Percentiles rank a stretch among this genome's conserved stretches.
Evolutionary conservation across 2,329 filamentous ascomycete genomes (phyloP).

Genomic region (Aspergillus sp.): DNA sequence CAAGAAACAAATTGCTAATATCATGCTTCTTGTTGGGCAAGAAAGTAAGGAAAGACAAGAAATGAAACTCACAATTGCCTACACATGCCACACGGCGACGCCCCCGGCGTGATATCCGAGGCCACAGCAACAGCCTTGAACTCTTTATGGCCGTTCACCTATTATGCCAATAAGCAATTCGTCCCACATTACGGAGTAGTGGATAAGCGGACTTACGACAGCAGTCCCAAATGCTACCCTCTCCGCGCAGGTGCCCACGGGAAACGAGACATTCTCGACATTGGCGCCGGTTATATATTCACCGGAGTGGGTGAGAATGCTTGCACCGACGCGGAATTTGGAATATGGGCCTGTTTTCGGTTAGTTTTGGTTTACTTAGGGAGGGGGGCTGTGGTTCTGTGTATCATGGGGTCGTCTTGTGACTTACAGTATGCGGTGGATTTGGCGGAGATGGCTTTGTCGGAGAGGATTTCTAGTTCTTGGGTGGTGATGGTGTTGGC

Average conservation of each 20-base stretch:
- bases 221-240: conserved; percentile 80
- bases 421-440: conserved; percentile 68
- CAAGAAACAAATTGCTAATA: too few relatives aligned
- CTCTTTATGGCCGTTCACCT: conserved; percentile 41
- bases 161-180: conserved; percentile 4
- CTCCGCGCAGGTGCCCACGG: conserved; percentile 93
- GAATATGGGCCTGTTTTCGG: conserved; percentile 66
- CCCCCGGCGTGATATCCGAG: conserved; percentile 64
- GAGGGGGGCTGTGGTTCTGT: neutral
- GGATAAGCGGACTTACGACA: conserved; percentile 41
- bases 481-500: conserved; percentile 44
- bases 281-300: conserved; percentile 68
- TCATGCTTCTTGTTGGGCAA: neutral
- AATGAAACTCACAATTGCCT: conserved; percentile 63
- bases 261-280: conserved; percentile 88
- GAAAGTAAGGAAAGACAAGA: neutral
- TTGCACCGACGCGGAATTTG: conserved; percentile 81
- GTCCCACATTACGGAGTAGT: neutral
- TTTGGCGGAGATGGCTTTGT: conserved; percentile 64
- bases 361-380: neutral
- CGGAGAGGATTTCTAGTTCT: conserved; percentile 60
- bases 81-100: conserved; percentile 88
- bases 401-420: neutral
- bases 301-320: conserved; percentile 58
- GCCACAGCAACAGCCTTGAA: conserved; percentile 80